Percentiles rank a stretch among this genome's conserved stretches.
Conservation (phyloP, 2,329 filamentous ascomycete genomes). For the Canariomyces notabilis region DNA sequence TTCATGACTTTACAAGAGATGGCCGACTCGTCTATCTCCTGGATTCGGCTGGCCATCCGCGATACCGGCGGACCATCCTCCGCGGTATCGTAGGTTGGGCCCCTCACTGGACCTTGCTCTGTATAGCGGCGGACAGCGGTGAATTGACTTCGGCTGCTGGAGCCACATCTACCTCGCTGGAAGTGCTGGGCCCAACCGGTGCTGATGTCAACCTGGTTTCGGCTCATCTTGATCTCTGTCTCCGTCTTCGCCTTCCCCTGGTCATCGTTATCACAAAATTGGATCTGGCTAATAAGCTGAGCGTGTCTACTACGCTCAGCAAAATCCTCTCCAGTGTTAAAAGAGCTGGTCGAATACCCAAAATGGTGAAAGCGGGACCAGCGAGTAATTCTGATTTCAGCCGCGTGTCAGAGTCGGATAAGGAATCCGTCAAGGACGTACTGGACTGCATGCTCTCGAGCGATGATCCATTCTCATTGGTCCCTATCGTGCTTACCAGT, state of each 20-base stretch:
- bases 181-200: slow-evolving; percentile 45
- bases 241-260: slow-evolving; percentile 73
- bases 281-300: slow-evolving; percentile 72
- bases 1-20: slow-evolving; percentile 70
- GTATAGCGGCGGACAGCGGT: slow-evolving; percentile 73
- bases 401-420: slow-evolving; percentile 51
- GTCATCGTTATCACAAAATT: slow-evolving; percentile 85
- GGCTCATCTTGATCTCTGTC: slow-evolving; percentile 77
- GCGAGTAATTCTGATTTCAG: slow-evolving; percentile 48
- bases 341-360: slow-evolving; percentile 65
- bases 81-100: slow-evolving; percentile 92
- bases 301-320: slow-evolving; percentile 64
- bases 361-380: slow-evolving; percentile 60
- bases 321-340: slow-evolving; percentile 76
- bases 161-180: slow-evolving; percentile 46
- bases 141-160: slow-evolving; percentile 39
- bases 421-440: slow-evolving; percentile 52
- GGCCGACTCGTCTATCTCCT: slow-evolving; percentile 82
- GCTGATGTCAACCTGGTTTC: slow-evolving; percentile 66
- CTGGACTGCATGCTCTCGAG: slow-evolving; percentile 46
- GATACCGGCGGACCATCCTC: slow-evolving; percentile 83
- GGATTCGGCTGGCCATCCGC: slow-evolving; percentile 86
- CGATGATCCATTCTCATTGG: slow-evolving; percentile 44
- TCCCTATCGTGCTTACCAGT: slow-evolving; percentile 86
- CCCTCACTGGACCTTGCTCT: slow-evolving; percentile 88